Evolutionary conservation across 2,329 filamentous ascomycete species (phyloP).

Genomic region (Saccharata proteae): DNA sequence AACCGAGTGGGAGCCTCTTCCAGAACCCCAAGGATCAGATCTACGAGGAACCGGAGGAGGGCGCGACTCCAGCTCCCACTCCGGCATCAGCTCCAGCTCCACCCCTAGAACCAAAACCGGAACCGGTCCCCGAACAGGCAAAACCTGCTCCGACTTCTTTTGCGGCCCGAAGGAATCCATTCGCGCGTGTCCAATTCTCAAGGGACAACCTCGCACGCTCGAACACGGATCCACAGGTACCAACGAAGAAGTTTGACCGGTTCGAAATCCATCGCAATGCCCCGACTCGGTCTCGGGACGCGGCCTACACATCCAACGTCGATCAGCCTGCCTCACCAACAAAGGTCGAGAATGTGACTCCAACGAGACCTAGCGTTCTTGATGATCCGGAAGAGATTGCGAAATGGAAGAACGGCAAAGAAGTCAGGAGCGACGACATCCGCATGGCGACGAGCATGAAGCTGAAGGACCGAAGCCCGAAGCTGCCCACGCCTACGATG

Average conservation of each 20-base stretch:
- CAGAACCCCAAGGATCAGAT: conserved; percentile 63
- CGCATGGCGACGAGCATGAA: conserved; percentile 81
- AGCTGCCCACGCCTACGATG: conserved; percentile 75
- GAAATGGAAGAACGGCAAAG: conserved; percentile 62
- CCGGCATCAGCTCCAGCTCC: conserved; percentile 19
- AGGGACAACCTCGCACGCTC: conserved; percentile 32
- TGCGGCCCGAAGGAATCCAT: conserved; percentile 51
- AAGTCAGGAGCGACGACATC: conserved; percentile 79
- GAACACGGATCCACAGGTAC: conserved; percentile 31
- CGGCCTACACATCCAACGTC: conserved; percentile 52
- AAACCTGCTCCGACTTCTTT: conserved; percentile 33
- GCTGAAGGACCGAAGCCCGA: conserved; percentile 73
- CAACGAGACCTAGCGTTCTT: too few species aligned
- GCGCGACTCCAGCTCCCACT: conserved; percentile 14
- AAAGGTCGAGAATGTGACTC: conserved; percentile 3
- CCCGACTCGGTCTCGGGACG: conserved; percentile 70
- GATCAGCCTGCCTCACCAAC: conserved; percentile 8
- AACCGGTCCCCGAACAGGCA: conserved; percentile 10
- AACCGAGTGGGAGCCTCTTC: conserved; percentile 59
- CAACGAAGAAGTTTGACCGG: conserved; percentile 30
- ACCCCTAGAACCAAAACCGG: conserved; percentile 13
- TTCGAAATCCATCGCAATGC: conserved; percentile 77
- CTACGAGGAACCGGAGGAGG: conserved; percentile 70
- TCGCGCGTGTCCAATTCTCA: conserved; percentile 48
- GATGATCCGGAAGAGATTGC: conserved; percentile 20